phyloP scores from a whole-genome alignment of 768 basidiomycete species.

The Dioszegia hungarica region DNA sequence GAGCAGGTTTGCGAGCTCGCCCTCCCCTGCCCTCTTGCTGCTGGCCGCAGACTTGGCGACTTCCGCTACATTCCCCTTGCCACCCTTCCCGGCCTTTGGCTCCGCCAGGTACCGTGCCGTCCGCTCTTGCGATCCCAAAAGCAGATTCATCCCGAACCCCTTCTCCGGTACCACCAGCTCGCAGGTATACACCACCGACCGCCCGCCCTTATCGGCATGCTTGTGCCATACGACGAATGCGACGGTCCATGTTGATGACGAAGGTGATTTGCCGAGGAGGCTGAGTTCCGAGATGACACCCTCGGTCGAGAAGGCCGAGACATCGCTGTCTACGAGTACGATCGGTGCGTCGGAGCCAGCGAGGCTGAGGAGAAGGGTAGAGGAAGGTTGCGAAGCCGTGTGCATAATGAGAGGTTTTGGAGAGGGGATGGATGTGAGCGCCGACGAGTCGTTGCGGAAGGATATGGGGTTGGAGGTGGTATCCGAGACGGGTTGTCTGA shows the following conservation, averaged over 20 bases:
- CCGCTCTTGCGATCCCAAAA: conserved; percentile 23
- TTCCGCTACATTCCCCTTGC: background rate
- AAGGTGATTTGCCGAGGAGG: conserved; percentile 8
- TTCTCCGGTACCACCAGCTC: conserved; percentile 25
- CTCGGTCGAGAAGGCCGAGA: conserved; percentile 14
- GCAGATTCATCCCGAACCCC: conserved; percentile 31
- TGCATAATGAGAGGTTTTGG: conserved; percentile 4
- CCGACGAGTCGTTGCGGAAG: background rate
- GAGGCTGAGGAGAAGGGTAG: conserved; percentile 18
- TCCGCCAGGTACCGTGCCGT: conserved; percentile 16
- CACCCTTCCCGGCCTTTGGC: background rate
- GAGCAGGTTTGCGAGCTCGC: background rate
- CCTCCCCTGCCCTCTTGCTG: background rate
- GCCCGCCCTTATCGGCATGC: conserved; percentile 17
- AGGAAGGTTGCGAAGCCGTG: conserved; percentile 1
- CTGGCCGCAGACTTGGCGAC: background rate
- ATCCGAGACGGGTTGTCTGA: background rate
- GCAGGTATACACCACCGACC: conserved; percentile 34
- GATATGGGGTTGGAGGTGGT: no score
- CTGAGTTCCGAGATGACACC: conserved; percentile 19
- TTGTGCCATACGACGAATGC: conserved; percentile 23
- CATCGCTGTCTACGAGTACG: conserved; percentile 15
- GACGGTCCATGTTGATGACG: conserved; percentile 8
- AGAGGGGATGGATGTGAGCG: conserved; percentile 10
- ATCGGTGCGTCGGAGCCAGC: conserved; percentile 15